A percentile compares a stretch with the other conserved stretches of the same genome.
Conservation (phyloP, 306 rosid genomes). For the Inga leiocalycina region DNA sequence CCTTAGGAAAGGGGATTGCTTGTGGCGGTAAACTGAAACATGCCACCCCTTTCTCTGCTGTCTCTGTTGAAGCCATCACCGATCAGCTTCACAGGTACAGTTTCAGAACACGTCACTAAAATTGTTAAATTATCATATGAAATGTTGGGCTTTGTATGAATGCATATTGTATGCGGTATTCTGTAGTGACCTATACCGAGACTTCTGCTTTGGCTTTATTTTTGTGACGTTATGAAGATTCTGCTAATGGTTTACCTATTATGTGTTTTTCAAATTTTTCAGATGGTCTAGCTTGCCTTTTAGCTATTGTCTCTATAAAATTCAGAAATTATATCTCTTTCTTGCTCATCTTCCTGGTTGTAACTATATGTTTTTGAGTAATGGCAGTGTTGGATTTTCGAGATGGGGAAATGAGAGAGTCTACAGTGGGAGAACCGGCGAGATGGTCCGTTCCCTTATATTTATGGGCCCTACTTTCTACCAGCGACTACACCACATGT, state of each 20-base stretch:
- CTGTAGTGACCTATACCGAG: slow-evolving; percentile 14
- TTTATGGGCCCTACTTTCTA: slow-evolving; percentile 98
- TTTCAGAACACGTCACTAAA: slow-evolving; percentile 3
- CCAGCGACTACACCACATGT: slow-evolving; percentile 93
- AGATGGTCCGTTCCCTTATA: slow-evolving; percentile 80
- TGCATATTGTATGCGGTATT: slow-evolving; percentile 20
- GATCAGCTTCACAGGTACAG: slow-evolving; percentile 89
- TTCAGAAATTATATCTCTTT: neutral
- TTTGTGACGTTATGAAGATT: neutral
- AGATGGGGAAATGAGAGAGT: slow-evolving; percentile 96
- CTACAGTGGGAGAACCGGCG: slow-evolving; percentile 89
- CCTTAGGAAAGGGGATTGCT: slow-evolving; percentile 95
- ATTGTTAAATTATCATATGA: neutral
- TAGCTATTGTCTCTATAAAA: slow-evolving; percentile 1
- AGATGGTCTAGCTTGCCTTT: slow-evolving; percentile 26
- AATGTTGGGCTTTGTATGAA: slow-evolving; percentile 7
- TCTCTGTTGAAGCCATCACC: slow-evolving; percentile 74
- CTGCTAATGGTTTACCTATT: slow-evolving; percentile 13
- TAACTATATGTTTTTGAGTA: slow-evolving; percentile 16
- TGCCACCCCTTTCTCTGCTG: slow-evolving; percentile 93
- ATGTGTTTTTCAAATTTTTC: slow-evolving; percentile 14
- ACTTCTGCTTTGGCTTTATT: slow-evolving; percentile 20
- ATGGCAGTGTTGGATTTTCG: slow-evolving; percentile 83
- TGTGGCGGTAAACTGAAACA: slow-evolving; percentile 60
- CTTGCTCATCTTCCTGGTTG: neutral